Base-by-base conservation (phyloP, 164 flowering plant species). In the Amborella trichopoda region DNA sequence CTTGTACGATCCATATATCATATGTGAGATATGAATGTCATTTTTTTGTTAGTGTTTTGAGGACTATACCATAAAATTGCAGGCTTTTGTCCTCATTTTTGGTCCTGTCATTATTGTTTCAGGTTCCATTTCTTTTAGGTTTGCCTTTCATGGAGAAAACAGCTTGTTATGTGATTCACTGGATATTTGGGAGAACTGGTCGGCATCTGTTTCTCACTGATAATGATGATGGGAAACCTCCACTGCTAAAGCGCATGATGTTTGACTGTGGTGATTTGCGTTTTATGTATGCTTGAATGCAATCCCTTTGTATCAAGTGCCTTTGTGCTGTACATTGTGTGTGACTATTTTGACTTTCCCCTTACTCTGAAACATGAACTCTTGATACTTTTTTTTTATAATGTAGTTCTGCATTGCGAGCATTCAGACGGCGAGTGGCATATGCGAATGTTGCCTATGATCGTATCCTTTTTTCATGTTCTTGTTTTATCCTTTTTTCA, bases 121-220 rank as follows among this genome's bases (percentile, higher is more conserved):
- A 91, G 99, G 99, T 91, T 20, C 99, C 99, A 4, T 84, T 91
- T 69, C 91, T 87, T 57, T 77, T 91, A 64, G 99, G 99, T 30
- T 68, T 88, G 36, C 12, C 77, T 54, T 78, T 66, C 25, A 51
- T 88, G 38, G 99, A 91, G 67, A 82, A 63, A 63, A 63, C 64
- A 39, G 96, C 94, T 46, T 61, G 60, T 61, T 44, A 6, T 61
- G 68, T 84, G 22, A 71, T 76, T 62, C 96, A 91, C 52, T 80
- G 49, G 89, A 84, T 87, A 57, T 80, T 84, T 68, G 73, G 83
- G 61, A 87, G 80, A 75, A 87, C 99, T n/a, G 99, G 99, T 14
- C 66, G 68, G 18, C 96, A 91, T 56, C 96, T 91, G 57, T 91
- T 91, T 66, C 83, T 91, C 48, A 81, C 68, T 26, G 99, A 87